phyloP scores from a whole-genome alignment of 139 green algal genomes.

The Chlorella vulgaris region DNA sequence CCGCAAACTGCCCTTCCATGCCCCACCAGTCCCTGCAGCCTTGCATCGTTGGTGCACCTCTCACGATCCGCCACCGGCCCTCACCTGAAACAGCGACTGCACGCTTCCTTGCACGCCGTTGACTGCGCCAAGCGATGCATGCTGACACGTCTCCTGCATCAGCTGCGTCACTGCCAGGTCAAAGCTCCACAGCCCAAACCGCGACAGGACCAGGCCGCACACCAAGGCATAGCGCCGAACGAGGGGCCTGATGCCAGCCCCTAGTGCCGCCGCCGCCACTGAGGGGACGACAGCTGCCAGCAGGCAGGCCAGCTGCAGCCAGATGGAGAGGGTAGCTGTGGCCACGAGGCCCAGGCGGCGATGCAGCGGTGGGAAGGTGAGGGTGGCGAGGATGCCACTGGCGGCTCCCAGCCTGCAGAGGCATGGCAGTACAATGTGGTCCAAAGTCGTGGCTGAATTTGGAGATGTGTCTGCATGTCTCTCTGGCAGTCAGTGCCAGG shows the following conservation, averaged over 20 bases:
- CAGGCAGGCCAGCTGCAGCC: conserved; percentile 59
- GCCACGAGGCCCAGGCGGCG: conserved; percentile 35
- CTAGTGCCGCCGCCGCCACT: conserved; percentile 12
- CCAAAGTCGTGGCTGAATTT: too few species aligned
- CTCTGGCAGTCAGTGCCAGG: too few species aligned
- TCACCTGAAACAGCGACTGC: conserved; percentile 63
- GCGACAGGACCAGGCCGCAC: conserved; percentile 65
- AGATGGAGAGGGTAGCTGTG: conserved; percentile 53
- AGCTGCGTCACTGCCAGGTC: conserved; percentile 85
- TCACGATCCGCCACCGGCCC: too few species aligned
- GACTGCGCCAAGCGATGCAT: conserved; percentile 59
- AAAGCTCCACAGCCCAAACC: conserved; percentile 83
- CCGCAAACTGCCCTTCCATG: too few species aligned
- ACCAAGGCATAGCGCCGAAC: conserved; percentile 55
- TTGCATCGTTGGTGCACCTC: too few species aligned
- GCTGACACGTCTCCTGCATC: conserved; percentile 68
- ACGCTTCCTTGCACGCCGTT: conserved; percentile 79
- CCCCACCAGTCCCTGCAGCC: too few species aligned
- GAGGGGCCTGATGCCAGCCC: background rate
- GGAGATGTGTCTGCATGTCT: too few species aligned
- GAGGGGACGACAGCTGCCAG: conserved; percentile 23
- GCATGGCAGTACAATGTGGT: too few species aligned
- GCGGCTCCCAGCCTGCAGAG: conserved; percentile 57
- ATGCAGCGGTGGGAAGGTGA: conserved; percentile 56
- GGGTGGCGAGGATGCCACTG: conserved; percentile 70